phyloP scores from a whole-genome alignment of 148 eudicot genomes.

The Rhododendron vialii region DNA sequence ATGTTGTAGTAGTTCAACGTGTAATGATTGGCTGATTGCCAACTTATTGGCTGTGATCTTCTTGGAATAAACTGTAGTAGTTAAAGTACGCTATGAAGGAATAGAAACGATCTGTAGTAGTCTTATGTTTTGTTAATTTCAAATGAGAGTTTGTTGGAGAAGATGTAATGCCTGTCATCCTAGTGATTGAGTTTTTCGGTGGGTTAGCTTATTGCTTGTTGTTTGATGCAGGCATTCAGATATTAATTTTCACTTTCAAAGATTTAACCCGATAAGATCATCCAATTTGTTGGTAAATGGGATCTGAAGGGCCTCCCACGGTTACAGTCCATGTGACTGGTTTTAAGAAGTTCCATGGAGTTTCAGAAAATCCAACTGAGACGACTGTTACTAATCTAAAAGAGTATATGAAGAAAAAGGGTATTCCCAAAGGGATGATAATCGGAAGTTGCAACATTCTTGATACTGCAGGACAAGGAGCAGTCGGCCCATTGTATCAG shows the following conservation, averaged over 20 bases:
- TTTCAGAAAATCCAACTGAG: constrained; percentile 95
- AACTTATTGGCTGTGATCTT: neutral
- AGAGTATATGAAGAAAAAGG: constrained; percentile 62
- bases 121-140: neutral
- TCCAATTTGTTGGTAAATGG: constrained; percentile 52
- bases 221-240: constrained; percentile 33
- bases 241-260: constrained; percentile 12
- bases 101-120: neutral
- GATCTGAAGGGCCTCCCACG: constrained; percentile 87
- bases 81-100: neutral
- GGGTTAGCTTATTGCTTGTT: neutral
- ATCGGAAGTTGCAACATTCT: constrained; percentile 89
- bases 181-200: neutral
- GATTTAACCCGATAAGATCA: constrained; percentile 16
- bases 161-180: neutral
- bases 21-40: neutral
- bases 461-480: constrained; percentile 96
- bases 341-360: constrained; percentile 91
- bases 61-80: neutral
- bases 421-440: constrained; percentile 67
- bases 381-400: constrained; percentile 62
- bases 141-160: neutral
- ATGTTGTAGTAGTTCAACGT: neutral
- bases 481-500: constrained; percentile 68
- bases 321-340: constrained; percentile 86